Evolutionary conservation across 2,329 filamentous ascomycete genomes (phyloP).

Genomic region (Claviceps pazoutovae): DNA sequence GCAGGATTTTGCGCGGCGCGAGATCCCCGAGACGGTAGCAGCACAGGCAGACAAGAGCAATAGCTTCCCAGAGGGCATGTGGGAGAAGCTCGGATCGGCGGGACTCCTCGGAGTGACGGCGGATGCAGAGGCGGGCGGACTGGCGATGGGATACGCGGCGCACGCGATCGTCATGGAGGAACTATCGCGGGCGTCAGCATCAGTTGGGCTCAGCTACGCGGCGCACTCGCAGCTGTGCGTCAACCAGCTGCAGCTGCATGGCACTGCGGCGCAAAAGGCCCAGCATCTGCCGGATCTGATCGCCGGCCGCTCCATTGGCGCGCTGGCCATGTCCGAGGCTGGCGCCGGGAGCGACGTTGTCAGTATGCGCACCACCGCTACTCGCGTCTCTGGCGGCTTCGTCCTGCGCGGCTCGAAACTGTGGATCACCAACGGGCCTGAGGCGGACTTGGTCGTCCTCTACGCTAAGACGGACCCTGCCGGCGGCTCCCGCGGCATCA

Average conservation of each 20-base stretch:
- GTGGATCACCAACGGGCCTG: constrained; percentile 98
- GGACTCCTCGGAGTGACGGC: constrained; percentile 88
- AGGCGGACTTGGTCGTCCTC: constrained; percentile 87
- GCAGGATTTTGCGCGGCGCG: constrained; percentile 77
- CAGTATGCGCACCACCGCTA: constrained; percentile 81
- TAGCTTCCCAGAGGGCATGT: constrained; percentile 81
- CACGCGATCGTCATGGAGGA: constrained; percentile 95
- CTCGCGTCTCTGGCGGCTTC: constrained; percentile 70
- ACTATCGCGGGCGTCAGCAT: constrained; percentile 71
- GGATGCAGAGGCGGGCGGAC: constrained; percentile 78
- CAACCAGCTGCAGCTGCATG: constrained; percentile 91
- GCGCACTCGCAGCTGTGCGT: constrained; percentile 94
- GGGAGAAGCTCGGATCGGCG: constrained; percentile 83
- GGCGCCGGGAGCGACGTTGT: constrained; percentile 88
- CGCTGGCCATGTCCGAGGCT: constrained; percentile 89
- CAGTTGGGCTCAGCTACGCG: constrained; percentile 81
- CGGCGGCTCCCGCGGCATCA: constrained; percentile 77
- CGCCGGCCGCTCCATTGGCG: constrained; percentile 67
- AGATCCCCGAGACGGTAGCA: constrained; percentile 75
- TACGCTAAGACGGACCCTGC: constrained; percentile 87
- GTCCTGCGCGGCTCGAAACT: constrained; percentile 85
- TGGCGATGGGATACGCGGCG: constrained; percentile 90
- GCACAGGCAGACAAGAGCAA: constrained; percentile 73
- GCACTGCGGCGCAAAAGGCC: constrained; percentile 61
- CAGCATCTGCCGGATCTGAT: constrained; percentile 71